Percentiles rank a stretch among this genome's conserved stretches.
phyloP scores from a whole-genome alignment of 2,329 filamentous ascomycete genomes.

The Colletotrichum tropicale region DNA sequence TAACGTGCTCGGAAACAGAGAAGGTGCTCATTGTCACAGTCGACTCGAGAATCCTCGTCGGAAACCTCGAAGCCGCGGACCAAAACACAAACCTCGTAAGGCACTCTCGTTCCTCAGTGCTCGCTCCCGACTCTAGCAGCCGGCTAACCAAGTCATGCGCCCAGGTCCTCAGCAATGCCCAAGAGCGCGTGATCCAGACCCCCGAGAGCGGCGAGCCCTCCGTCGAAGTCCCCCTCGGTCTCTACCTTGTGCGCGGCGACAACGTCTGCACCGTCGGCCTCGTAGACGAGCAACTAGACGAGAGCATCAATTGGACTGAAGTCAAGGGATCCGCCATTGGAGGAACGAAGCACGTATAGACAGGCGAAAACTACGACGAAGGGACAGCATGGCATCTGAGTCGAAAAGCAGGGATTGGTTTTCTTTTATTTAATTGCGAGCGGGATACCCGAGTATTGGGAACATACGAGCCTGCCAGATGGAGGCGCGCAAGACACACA shows the following conservation, averaged over 20 bases:
- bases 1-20: conserved; percentile 59
- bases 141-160: neutral
- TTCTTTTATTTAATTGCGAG: conserved; percentile 25
- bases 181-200: conserved; percentile 89
- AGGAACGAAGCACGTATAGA: conserved; percentile 77
- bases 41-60: conserved; percentile 86
- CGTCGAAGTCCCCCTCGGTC: conserved; percentile 79
- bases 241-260: conserved; percentile 93
- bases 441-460: conserved; percentile 17
- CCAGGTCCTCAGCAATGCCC: conserved; percentile 78
- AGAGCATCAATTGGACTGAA: conserved; percentile 89
- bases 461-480: conserved; percentile 6
- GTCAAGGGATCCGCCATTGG: conserved; percentile 86
- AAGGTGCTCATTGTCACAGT: conserved; percentile 91
- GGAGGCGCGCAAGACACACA: neutral
- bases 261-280: conserved; percentile 91
- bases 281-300: conserved; percentile 88
- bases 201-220: conserved; percentile 83
- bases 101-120: neutral
- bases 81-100: conserved; percentile 85
- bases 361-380: neutral
- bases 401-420: neutral
- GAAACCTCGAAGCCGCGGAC: conserved; percentile 84
- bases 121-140: neutral
- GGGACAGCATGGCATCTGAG: neutral